phyloP scores from a whole-genome alignment of 768 basidiomycete genomes.

The Amyloporia xantha region DNA sequence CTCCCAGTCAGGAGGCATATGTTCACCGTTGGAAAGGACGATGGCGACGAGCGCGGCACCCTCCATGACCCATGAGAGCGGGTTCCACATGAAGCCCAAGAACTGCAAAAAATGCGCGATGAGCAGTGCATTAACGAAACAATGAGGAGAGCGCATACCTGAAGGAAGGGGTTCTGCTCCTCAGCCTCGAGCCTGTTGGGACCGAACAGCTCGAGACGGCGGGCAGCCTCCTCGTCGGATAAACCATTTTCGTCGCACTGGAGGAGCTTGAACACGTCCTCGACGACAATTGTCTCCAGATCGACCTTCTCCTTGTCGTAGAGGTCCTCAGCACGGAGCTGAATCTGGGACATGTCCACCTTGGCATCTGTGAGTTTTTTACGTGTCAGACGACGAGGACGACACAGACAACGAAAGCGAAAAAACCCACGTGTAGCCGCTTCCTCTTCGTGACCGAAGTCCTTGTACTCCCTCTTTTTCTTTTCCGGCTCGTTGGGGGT shows the following conservation, averaged over 20 bases:
- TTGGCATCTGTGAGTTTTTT: constrained; percentile 54
- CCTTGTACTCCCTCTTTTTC: constrained; percentile 84
- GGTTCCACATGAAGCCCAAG: constrained; percentile 99
- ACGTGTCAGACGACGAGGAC: constrained; percentile 9
- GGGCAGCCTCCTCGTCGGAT: constrained; percentile 58
- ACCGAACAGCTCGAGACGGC: constrained; percentile 89
- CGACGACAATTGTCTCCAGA: constrained; percentile 92
- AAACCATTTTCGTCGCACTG: constrained; percentile 87
- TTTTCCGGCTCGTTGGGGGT: constrained; percentile 24
- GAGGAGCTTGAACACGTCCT: constrained; percentile 93
- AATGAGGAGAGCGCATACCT: constrained; percentile 38
- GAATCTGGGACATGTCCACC: constrained; percentile 82
- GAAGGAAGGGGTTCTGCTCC: constrained; percentile 87
- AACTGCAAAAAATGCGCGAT: no score
- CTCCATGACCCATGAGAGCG: constrained; percentile 99
- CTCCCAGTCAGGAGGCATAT: constrained; percentile 86
- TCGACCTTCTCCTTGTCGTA: constrained; percentile 99
- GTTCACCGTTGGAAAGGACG: constrained; percentile 88
- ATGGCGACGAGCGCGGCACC: constrained; percentile 93
- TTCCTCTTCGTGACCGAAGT: constrained; percentile 60
- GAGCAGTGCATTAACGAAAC: no score
- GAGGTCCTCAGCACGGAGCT: constrained; percentile 86
- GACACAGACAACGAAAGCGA: constrained; percentile 2
- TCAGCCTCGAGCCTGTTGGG: constrained; percentile 92
- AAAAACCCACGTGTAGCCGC: constrained; percentile 55